Percentiles rank a stretch among this genome's conserved stretches.
Conservation (phyloP, 352 stramenopile species). For the Globisporangium alternatum region DNA sequence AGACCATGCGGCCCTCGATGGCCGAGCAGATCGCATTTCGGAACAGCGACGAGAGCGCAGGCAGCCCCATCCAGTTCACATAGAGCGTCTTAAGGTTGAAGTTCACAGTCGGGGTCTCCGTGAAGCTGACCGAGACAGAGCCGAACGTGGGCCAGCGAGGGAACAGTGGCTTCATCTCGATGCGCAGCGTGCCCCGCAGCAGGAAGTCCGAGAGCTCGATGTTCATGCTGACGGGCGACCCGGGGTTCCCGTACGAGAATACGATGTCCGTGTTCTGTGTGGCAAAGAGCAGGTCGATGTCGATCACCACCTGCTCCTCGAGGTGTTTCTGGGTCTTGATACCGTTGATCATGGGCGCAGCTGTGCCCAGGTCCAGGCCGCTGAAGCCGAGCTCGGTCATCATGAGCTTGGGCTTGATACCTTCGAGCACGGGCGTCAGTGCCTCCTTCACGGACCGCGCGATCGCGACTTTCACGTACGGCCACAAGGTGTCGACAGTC, state of each 20-base stretch:
- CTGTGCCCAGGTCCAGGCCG: slow-evolving; percentile 38
- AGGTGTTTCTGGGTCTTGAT: slow-evolving; percentile 39
- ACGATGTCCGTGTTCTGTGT: slow-evolving; percentile 46
- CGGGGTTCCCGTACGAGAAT: slow-evolving; percentile 36
- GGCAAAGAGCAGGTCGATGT: slow-evolving; percentile 39
- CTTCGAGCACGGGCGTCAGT: slow-evolving; percentile 31
- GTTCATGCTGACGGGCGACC: slow-evolving; percentile 32
- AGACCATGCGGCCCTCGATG: slow-evolving; percentile 33
- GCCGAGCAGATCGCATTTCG: slow-evolving; percentile 33
- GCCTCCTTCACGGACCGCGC: slow-evolving; percentile 34
- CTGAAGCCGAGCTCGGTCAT: slow-evolving; percentile 43
- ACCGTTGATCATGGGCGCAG: slow-evolving; percentile 39
- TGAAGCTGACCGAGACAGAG: slow-evolving; percentile 39
- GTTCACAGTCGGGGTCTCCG: slow-evolving; percentile 40
- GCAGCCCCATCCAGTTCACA: slow-evolving; percentile 44
- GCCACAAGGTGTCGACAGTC: slow-evolving; percentile 41
- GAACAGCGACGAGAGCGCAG: slow-evolving; percentile 40
- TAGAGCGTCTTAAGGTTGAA: slow-evolving; percentile 43
- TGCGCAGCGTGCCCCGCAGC: slow-evolving; percentile 34
- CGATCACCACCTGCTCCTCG: slow-evolving; percentile 43
- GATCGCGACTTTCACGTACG: slow-evolving; percentile 43
- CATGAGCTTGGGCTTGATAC: slow-evolving; percentile 37
- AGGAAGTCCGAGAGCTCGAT: slow-evolving; percentile 44
- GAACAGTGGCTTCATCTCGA: slow-evolving; percentile 46
- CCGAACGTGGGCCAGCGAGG: slow-evolving; percentile 44